These are phyloP conservation scores for Quercus tomentella DNA, from an alignment of 331 rosid genomes.

Conservation along the genomic window DNA sequence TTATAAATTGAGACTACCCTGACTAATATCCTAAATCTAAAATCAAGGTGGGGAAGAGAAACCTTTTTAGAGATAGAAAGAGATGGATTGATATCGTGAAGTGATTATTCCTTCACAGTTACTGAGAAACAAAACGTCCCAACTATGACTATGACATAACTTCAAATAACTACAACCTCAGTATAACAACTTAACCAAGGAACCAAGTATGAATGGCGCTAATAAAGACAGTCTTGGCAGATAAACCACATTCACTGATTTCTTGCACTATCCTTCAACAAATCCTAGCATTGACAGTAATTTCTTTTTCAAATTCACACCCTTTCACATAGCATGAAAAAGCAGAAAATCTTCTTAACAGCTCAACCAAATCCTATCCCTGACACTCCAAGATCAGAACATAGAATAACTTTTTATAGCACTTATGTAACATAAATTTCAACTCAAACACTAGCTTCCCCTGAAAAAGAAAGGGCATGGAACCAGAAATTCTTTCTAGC, in stretches of 20 bases:
- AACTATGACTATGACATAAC: neutral
- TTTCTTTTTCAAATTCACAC: neutral
- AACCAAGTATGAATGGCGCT: neutral
- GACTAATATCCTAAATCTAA: neutral
- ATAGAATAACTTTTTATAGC: neutral
- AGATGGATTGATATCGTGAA: neutral
- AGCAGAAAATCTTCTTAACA: neutral
- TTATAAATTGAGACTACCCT: neutral
- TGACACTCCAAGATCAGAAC: neutral
- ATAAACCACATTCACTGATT: neutral
- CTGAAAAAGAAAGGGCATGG: neutral
- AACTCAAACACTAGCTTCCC: neutral
- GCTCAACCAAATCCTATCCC: neutral
- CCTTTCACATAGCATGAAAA: neutral
- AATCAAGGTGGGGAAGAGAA: neutral
- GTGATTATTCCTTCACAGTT: neutral
- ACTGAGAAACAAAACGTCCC: neutral
- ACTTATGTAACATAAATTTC: neutral
- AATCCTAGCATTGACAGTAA: too few relatives aligned
- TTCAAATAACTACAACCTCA: neutral
- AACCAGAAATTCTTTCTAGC: constrained; percentile 10
- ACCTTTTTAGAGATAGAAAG: neutral
- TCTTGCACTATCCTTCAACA: neutral
- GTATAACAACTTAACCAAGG: neutral
- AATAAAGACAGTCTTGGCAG: neutral